Percentiles rank a stretch among this genome's conserved stretches.
phyloP scores from a whole-genome alignment of 768 basidiomycete genomes.

The Hypholoma fasciculare region DNA sequence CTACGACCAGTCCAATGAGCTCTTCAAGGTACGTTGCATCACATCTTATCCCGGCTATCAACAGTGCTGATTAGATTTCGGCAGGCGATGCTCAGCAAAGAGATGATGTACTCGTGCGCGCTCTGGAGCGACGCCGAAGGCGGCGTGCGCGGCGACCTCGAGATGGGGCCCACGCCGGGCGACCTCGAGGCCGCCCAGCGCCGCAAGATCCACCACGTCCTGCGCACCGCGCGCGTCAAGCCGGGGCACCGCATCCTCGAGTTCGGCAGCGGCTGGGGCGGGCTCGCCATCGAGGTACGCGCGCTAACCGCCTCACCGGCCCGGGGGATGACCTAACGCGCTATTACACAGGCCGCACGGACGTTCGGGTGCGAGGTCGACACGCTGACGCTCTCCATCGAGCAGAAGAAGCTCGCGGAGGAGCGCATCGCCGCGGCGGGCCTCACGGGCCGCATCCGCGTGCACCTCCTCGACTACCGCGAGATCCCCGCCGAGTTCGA shows the following conservation, averaged over 20 bases:
- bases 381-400: constrained; percentile 82
- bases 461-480: constrained; percentile 90
- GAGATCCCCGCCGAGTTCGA: constrained; percentile 83
- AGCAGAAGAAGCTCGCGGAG: constrained; percentile 87
- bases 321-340: constrained; percentile 3
- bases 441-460: constrained; percentile 67
- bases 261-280: constrained; percentile 95
- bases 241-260: constrained; percentile 84
- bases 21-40: constrained; percentile 62
- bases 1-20: constrained; percentile 90
- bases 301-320: neutral
- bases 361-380: constrained; percentile 83
- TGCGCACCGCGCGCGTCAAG: constrained; percentile 72
- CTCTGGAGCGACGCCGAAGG: constrained; percentile 82
- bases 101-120: constrained; percentile 96
- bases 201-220: constrained; percentile 82
- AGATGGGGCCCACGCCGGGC: constrained; percentile 51
- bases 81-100: constrained; percentile 76
- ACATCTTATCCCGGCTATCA: neutral
- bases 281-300: constrained; percentile 80
- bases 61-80: constrained; percentile 10
- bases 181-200: constrained; percentile 83
- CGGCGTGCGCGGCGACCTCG: constrained; percentile 74
- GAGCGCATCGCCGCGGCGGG: constrained; percentile 77
- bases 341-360: constrained; percentile 53